Base-by-base conservation (phyloP, 2,329 filamentous ascomycete genomes). In the Sordariomycetes sp. region DNA sequence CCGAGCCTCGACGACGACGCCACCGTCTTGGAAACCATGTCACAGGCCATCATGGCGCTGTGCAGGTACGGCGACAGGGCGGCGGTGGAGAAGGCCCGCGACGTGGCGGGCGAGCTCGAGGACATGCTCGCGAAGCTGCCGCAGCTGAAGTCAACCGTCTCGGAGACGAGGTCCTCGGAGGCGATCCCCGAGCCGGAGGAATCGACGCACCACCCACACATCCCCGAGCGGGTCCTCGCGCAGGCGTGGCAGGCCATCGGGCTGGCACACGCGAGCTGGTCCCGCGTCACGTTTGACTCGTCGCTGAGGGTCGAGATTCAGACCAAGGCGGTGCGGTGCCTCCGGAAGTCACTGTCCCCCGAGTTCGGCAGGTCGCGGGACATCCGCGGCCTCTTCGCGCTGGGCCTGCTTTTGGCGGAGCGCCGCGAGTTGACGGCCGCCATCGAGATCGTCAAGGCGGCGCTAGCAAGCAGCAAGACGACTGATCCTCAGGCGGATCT, bases 381-480 rank as follows among this genome's bases (percentile, higher is more conserved):
- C 63, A 76, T 90, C 12, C 84, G 90, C 58, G 86, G 87, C 50
- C 77, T 91, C 5, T 96, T 92, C 66, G 85, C 88, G 1, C 77
- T 97, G 1, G 87, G 85, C 10, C 73, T 94, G n/a, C 74, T 96
- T n/a, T 78, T 96, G 36, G 90, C 92, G 0, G 91, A 99, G 72
- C 87, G 87, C 61, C 78, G 91, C 63, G 88, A 96, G 65, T 72
- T 96, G 28, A 77, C 84, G 53, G 79, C 83, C 24, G 91, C 94
- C 2, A 89, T 96, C 60, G 87, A 91, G 62, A 82, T 89, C 45
- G 82, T 91, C 57, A 95, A 91, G 69, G 79, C 80, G 45, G 89
- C 89, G 0, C 74, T 97, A 51, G 76, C 86, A 51, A 76, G 83
- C 3, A 79, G 77, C 52, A 80, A 78, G 60, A 71, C 74, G 5